Evolutionary conservation across 78 protist genomes (phyloP), one percentile per base, ranked within the genome.

Genomic region (Chrysochromulina tobinii): DNA sequence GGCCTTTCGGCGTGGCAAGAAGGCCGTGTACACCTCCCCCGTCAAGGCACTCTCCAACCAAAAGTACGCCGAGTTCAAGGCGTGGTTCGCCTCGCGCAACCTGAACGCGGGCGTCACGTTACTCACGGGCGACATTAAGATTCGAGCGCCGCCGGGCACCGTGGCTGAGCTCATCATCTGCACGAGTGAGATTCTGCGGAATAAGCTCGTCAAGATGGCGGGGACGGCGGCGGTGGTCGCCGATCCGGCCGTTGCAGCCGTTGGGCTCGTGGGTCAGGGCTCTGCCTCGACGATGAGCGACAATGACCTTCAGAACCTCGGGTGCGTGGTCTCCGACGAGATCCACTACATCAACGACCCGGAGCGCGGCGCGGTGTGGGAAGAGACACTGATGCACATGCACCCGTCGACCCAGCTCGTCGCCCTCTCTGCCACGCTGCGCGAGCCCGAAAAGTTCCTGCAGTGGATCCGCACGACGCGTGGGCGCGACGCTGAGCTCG

Each of bases 311-410:
- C 72, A 53, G 51, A n/a, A 84, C 9, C 81, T 91, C 23, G 93
- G 84, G 23, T 27, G 23, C 14, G 88, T 91, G 18, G 83, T 91
- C 6, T 87, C 89, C 8, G 93, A 91, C 15, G 93, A 91, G 88
- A 83, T 91, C 55, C 93, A 91, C 51, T 91, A 88, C 84, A 81
- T 91, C 64, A 91, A 88, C 83, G 88, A 91, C 79, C 25, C 38
- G 1, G 93, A 91, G 73, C 90, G 93, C 1, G 93, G 93, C 20
- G 69, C 68, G 21, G 93, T 81, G 11, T 91, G 93, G 93, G 93
- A 81, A 66, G 93, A 81, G 68, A 85, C 89, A 0, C 50, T 91
- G 59, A 61, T 81, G 61, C 87, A 86, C 73, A n/a, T 90, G 8
- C 67, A 87, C 4, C 5, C n/a, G 66, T 8, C 27, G 11, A 53